Percentiles rank a stretch among this genome's conserved stretches.
Evolutionary conservation across 2,329 filamentous ascomycete genomes (phyloP).

Genomic region (Talaromyces verruculosus): DNA sequence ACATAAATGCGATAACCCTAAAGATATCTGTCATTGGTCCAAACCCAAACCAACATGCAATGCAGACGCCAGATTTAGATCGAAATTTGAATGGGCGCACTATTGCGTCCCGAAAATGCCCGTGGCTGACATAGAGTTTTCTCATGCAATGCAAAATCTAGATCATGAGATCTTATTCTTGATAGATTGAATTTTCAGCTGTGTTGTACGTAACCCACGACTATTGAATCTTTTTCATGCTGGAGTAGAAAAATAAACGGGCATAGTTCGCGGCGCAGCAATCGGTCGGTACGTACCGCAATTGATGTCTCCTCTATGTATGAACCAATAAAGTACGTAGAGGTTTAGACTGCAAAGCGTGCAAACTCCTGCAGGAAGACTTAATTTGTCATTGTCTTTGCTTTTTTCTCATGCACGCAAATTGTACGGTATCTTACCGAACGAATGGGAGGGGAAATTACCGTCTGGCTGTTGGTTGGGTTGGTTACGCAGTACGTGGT

Average conservation of each 20-base stretch:
- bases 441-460: background rate
- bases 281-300: constrained; percentile 3
- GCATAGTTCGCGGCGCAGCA: background rate
- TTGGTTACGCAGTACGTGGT: background rate
- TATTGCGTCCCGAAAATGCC: background rate
- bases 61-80: constrained; percentile 1
- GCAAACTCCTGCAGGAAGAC: constrained; percentile 5
- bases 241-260: background rate
- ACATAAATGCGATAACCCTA: background rate
- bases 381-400: background rate
- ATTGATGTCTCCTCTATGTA: background rate
- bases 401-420: background rate
- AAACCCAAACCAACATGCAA: background rate
- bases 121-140: constrained; percentile 2
- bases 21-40: background rate
- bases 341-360: background rate
- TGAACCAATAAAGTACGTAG: background rate
- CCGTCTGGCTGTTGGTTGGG: background rate
- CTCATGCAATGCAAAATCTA: background rate
- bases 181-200: background rate
- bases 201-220: background rate
- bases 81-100: background rate
- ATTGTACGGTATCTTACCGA: background rate
- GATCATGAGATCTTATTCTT: background rate
- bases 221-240: background rate